Conservation (phyloP, 108 stramenopile species). For the Nitzschia putrida region DNA sequence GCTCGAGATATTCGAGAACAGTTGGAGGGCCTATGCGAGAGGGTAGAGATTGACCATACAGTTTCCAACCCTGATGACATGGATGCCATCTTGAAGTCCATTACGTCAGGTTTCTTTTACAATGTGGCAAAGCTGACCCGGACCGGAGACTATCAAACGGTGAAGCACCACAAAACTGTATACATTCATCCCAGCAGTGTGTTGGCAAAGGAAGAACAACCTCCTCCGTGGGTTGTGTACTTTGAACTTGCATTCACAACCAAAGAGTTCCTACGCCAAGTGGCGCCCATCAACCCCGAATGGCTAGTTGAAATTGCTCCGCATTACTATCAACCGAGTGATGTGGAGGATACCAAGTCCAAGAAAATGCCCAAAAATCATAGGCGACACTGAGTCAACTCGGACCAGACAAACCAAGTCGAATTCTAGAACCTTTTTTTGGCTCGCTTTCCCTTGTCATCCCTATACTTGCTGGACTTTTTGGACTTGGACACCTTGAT, state of each 20-base stretch:
- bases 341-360: constrained; percentile 84
- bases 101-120: constrained; percentile 98
- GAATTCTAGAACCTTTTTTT: constrained; percentile 50
- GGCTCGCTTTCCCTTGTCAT: constrained; percentile 41
- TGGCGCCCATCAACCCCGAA: constrained; percentile 89
- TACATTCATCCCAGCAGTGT: constrained; percentile 97
- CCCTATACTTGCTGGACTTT: constrained; percentile 45
- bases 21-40: constrained; percentile 95
- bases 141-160: constrained; percentile 94
- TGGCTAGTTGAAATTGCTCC: constrained; percentile 98
- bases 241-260: constrained; percentile 97
- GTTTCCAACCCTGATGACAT: constrained; percentile 64
- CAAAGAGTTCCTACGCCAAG: constrained; percentile 98
- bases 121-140: constrained; percentile 89
- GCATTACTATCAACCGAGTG: constrained; percentile 93
- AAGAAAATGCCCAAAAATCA: constrained; percentile 74
- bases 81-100: constrained; percentile 86
- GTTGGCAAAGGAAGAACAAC: constrained; percentile 89
- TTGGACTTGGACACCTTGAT: constrained; percentile 3
- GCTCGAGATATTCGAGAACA: constrained; percentile 98
- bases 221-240: constrained; percentile 91
- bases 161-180: constrained; percentile 93
- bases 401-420: not conserved
- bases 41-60: constrained; percentile 92
- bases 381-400: not conserved